Evolutionary conservation across 2,329 filamentous ascomycete species (phyloP).

Genomic region (Fusarium sororula): DNA sequence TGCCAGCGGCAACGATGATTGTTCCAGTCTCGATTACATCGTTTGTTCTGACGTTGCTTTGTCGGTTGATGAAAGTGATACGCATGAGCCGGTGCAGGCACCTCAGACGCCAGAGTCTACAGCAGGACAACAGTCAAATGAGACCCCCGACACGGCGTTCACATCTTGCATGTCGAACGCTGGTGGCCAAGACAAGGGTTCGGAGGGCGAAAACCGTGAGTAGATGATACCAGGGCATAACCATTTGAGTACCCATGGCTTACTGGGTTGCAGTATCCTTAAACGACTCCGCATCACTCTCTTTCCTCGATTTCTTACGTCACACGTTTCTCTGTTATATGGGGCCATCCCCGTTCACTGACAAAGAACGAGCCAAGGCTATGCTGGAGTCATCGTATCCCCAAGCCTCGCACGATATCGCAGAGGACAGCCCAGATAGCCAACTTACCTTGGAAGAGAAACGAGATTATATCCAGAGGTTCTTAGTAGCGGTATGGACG

Average conservation of each 20-base stretch:
- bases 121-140: background rate
- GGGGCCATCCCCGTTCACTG: background rate
- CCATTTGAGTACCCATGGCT: too few species aligned
- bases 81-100: background rate
- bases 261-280: too few species aligned
- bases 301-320: background rate
- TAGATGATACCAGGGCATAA: too few species aligned
- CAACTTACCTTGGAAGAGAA: background rate
- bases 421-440: background rate
- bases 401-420: background rate
- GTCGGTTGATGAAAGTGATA: rapidly evolving
- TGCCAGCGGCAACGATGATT: background rate
- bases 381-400: background rate
- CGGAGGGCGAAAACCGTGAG: background rate
- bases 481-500: background rate
- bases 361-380: background rate
- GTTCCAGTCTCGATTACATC: background rate
- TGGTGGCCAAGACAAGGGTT: background rate
- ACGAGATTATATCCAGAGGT: background rate
- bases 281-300: background rate
- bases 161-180: background rate
- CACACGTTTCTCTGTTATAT: background rate
- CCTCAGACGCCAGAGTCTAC: background rate
- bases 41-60: background rate
- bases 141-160: background rate